Conservation (phyloP, 148 eudicot species). For the Diospyros lotus region DNA sequence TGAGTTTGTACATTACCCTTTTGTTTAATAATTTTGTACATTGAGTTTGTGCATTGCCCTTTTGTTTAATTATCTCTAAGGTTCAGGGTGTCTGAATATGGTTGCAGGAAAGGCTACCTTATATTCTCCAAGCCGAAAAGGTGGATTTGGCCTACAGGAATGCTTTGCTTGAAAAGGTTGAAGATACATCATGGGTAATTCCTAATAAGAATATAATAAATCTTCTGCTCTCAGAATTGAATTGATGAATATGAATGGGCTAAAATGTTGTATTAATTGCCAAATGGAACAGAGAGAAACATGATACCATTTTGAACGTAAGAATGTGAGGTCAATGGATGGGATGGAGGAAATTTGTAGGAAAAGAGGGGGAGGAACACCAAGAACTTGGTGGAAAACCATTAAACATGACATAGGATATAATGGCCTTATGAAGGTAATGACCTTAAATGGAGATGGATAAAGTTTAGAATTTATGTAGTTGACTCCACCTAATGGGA, state of each 20-base stretch:
- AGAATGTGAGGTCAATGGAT: not conserved
- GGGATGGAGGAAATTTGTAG: not conserved
- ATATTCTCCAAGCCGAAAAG: conserved; percentile 31
- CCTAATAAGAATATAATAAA: not conserved
- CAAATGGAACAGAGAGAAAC: not conserved
- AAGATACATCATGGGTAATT: conserved; percentile 34
- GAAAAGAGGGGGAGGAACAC: not conserved
- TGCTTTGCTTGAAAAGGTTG: conserved; percentile 39
- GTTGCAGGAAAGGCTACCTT: conserved; percentile 48
- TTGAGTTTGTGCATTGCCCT: not conserved
- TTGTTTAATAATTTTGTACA: not conserved
- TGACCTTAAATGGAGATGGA: too few relatives aligned
- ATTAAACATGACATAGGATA: too few relatives aligned
- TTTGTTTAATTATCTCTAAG: not conserved
- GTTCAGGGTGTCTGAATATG: not conserved
- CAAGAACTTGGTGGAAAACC: too few relatives aligned
- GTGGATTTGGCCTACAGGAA: conserved; percentile 38
- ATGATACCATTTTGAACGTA: not conserved
- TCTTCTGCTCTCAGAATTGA: not conserved
- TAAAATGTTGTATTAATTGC: not conserved
- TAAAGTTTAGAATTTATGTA: too few relatives aligned
- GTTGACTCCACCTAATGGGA: too few relatives aligned
- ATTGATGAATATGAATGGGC: not conserved
- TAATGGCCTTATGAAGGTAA: too few relatives aligned
- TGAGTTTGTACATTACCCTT: not conserved